Evolutionary conservation across 2,329 filamentous ascomycete genomes (phyloP).

Genomic region (Knufia petricola): DNA sequence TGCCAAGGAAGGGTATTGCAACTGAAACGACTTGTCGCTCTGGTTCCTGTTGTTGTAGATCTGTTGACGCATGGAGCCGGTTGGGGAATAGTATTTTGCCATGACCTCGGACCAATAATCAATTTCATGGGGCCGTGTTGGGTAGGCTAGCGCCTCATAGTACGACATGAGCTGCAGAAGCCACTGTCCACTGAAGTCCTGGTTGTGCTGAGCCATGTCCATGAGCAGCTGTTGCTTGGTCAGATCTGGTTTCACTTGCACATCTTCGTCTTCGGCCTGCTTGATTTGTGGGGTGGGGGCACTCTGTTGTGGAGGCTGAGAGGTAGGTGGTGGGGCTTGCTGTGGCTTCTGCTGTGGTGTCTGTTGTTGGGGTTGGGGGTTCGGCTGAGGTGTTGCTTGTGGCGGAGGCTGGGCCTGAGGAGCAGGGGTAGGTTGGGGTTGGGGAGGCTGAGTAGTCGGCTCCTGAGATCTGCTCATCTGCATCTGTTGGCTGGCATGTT

Average conservation of each 20-base stretch:
- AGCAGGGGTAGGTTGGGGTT: slow-evolving; percentile 34
- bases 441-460: slow-evolving; percentile 35
- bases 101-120: slow-evolving; percentile 74
- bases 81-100: slow-evolving; percentile 65
- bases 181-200: slow-evolving; percentile 33
- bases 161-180: slow-evolving; percentile 48
- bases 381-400: slow-evolving; percentile 28
- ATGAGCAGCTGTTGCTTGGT: slow-evolving; percentile 31
- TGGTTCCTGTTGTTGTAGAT: slow-evolving; percentile 45
- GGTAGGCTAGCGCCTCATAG: slow-evolving; percentile 43
- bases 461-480: slow-evolving; percentile 34
- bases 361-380: slow-evolving; percentile 25
- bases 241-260: slow-evolving; percentile 18
- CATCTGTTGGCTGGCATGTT: slow-evolving; percentile 32
- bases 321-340: slow-evolving; percentile 31
- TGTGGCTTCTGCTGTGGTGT: slow-evolving; percentile 26
- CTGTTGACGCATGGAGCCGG: slow-evolving; percentile 66
- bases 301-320: slow-evolving; percentile 24
- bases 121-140: slow-evolving; percentile 52
- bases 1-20: slow-evolving; percentile 68
- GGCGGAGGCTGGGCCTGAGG: slow-evolving; percentile 32
- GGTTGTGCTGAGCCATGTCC: slow-evolving; percentile 29
- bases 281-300: slow-evolving; percentile 23
- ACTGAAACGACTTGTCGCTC: slow-evolving; percentile 70
- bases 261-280: slow-evolving; percentile 31